Percentiles rank a stretch among this genome's conserved stretches.
Conservation (phyloP, 371 early-diverging fungal species). For the Rhizopus stolonifer region DNA sequence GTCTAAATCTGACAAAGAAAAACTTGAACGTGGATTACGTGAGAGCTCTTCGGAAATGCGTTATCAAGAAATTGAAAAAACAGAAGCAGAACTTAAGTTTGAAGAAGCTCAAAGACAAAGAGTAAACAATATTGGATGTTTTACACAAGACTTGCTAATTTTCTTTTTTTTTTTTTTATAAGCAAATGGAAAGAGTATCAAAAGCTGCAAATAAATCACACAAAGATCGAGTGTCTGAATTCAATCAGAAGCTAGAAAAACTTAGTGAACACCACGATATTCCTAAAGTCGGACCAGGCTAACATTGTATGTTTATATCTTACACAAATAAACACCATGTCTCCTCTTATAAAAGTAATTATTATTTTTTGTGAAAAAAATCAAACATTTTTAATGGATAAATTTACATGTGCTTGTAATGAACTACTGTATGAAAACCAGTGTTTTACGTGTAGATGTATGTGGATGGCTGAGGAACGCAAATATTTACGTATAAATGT, state of each 20-base stretch:
- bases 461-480: background rate
- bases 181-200: slow-evolving; percentile 64
- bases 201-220: slow-evolving; percentile 63
- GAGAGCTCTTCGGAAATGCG: slow-evolving; percentile 24
- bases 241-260: slow-evolving; percentile 62
- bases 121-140: slow-evolving; percentile 33
- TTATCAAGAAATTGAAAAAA: slow-evolving; percentile 43
- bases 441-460: background rate
- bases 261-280: slow-evolving; percentile 74
- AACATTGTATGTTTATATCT: slow-evolving; percentile 20
- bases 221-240: slow-evolving; percentile 63
- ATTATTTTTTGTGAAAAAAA: slow-evolving; percentile 10
- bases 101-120: slow-evolving; percentile 58
- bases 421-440: background rate
- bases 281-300: slow-evolving; percentile 71
- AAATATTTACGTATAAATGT: background rate
- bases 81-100: slow-evolving; percentile 64
- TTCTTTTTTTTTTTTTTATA: background rate
- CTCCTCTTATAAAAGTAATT: too few species aligned
- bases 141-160: background rate
- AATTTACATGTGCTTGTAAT: background rate
- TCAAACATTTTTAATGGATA: background rate
- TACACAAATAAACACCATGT: background rate
- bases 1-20: slow-evolving; percentile 49
- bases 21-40: slow-evolving; percentile 39